Evolutionary conservation across 345 rosid genomes (phyloP), one percentile per base, ranked within the genome.

Genomic region (Arabis hirsuta): DNA sequence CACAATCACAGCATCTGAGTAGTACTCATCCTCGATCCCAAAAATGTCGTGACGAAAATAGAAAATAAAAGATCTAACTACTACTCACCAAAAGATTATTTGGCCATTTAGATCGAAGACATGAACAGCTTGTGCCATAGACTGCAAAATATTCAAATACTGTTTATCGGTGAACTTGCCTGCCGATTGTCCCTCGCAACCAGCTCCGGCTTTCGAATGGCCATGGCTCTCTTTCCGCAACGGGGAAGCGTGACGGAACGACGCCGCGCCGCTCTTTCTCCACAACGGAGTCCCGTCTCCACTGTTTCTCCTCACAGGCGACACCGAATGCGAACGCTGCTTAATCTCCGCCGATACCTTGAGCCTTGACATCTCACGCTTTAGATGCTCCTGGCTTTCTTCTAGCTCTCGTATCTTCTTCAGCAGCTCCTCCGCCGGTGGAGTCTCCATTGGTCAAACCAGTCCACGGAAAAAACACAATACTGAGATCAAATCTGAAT

Each of bases 71-170:
- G 61, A 36, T 53, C 69, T 22, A 69, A 70, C 24, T 1, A 41
- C 19, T 7, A 69, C 89, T 86, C 78, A 95, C 99, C 98, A 95
- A 77, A 91, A 91, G 72, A 91, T 85, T n/a, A 95, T 77, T 20
- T 88, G 87, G 53, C 85, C 86, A 31, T 65, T 58, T n/a, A 79
- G 80, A 79, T 88, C 96, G 74, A 83, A 79, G 73, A 95, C 91
- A 78, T 95, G 96, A 79, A 95, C 93, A 57, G 96, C 81, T 65
- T 95, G 99, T 32, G 96, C 99, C 98, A 95, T 86, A 71, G 92
- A 86, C 87, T 95, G 96, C 83, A 95, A 85, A 60, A 95, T 95
- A 79, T 88, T 91, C 85, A 90, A 82, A 84, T 82, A 91, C 79
- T 95, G 99, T 69, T 73, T 85, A 50, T 91, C 89, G 10, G 88